Conservation (phyloP, 1,139 yeast genomes). For the Taiozyma sp. region DNA sequence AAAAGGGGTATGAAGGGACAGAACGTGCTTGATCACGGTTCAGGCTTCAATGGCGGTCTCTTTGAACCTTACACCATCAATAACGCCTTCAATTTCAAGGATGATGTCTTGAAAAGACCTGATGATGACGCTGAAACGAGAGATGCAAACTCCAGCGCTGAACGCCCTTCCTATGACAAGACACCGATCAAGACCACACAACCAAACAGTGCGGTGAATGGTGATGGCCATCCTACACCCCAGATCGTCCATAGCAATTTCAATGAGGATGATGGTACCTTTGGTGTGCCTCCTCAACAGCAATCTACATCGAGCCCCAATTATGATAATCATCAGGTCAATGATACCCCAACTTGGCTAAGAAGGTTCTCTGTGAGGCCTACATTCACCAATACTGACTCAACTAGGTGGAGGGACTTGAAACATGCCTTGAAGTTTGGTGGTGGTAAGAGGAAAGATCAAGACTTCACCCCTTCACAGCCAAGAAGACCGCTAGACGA, state of each 20-base stretch:
- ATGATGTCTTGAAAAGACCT: constrained; percentile 10
- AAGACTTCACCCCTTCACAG: not conserved
- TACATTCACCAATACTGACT: constrained; percentile 4
- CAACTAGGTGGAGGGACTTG: constrained; percentile 22
- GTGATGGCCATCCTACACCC: not conserved
- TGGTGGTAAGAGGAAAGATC: constrained; percentile 4
- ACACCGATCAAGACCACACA: constrained; percentile 2
- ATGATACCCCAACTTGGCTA: constrained; percentile 23
- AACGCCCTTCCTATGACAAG: constrained; percentile 3
- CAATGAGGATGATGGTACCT: not conserved
- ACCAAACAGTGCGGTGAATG: not conserved
- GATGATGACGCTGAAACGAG: constrained; percentile 13
- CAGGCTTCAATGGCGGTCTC: constrained; percentile 10
- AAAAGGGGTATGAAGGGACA: not conserved
- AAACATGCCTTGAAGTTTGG: constrained; percentile 23
- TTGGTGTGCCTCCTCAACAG: not conserved
- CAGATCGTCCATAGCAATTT: not conserved
- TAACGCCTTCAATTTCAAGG: constrained; percentile 15
- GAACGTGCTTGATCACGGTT: not conserved
- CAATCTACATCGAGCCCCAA: not conserved
- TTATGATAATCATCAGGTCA: constrained; percentile 2
- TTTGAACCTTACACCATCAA: constrained; percentile 15
- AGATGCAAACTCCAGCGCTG: not conserved
- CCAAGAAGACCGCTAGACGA: constrained; percentile 1
- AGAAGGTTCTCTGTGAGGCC: constrained; percentile 17